phyloP scores from a whole-genome alignment of 805 yeast genomes.

The Jamesozyma spencerorum region DNA sequence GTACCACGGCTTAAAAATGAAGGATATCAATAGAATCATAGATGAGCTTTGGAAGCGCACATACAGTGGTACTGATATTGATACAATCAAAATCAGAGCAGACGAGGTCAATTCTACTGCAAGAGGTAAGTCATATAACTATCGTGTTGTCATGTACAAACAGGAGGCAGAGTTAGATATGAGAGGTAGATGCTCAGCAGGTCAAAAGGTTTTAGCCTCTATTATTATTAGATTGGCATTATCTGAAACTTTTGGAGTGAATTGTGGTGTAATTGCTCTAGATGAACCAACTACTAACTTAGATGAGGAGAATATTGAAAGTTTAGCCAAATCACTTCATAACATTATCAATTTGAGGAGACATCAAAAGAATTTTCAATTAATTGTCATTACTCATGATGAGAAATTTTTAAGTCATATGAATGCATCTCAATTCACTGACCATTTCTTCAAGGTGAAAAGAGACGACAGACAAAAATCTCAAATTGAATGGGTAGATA shows the following conservation, averaged over 20 bases:
- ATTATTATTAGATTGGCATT: slow-evolving; percentile 84
- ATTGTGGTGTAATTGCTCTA: slow-evolving; percentile 90
- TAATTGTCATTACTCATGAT: slow-evolving; percentile 94
- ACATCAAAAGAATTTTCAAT: slow-evolving; percentile 79
- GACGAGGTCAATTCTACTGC: slow-evolving; percentile 43
- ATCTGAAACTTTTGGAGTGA: slow-evolving; percentile 90
- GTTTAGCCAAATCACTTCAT: slow-evolving; percentile 73
- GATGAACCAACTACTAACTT: slow-evolving; percentile 98
- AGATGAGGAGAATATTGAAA: slow-evolving; percentile 80
- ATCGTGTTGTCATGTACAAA: slow-evolving; percentile 90
- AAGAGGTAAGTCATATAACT: slow-evolving; percentile 67
- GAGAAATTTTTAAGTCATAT: slow-evolving; percentile 79
- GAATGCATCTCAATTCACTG: slow-evolving; percentile 78
- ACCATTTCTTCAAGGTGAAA: slow-evolving; percentile 72
- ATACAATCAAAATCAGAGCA: slow-evolving; percentile 75
- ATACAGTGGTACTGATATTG: slow-evolving; percentile 91
- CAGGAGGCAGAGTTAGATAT: slow-evolving; percentile 87
- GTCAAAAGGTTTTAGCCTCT: slow-evolving; percentile 90
- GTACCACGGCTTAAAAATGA: slow-evolving; percentile 85
- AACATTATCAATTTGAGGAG: slow-evolving; percentile 66
- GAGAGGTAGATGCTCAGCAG: slow-evolving; percentile 98
- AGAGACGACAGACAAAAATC: slow-evolving; percentile 79
- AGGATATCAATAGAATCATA: slow-evolving; percentile 76
- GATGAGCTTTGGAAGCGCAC: slow-evolving; percentile 93
- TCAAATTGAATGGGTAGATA: slow-evolving; percentile 51